Base-by-base conservation (phyloP, 1,284 basidiomycete species). In the Ustilago cynodontis region DNA sequence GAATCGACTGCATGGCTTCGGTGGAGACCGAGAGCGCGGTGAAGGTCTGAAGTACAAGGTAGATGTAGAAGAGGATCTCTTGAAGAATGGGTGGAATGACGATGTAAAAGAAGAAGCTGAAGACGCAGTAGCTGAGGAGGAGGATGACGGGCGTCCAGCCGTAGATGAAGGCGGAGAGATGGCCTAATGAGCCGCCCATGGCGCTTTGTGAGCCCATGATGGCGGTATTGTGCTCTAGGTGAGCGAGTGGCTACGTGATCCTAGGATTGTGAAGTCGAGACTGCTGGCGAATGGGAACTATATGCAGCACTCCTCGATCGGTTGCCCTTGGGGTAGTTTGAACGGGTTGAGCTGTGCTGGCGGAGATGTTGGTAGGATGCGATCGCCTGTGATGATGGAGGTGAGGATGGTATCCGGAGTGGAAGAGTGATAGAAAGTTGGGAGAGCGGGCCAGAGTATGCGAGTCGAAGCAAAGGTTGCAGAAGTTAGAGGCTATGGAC, bases 1-100 rank as follows among this genome's bases (percentile, higher is more conserved):
- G 63, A 43, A 82, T 72, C 14, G 73, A 75, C 39, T 79, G 77
- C 69, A 82, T 71, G 11, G 80, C 81, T 39, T 82, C 80, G 16
- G 79, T 70, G 22, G 77, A 69, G 2, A 82, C 81, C 9, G 77
- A 69, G 33, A 82, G 59, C 31, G 78, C 45, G 6, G 73, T 76
- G 45, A 83, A 51, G 16, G 81, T 83, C 45, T 83, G 80, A 6
- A 81, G 65, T 2, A 31, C 59, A 16, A 77, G 60, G 26, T 54
- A 80, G 35, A 74, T 61, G 65, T 78, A 82, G 67, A 79, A 82
- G 22, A 82, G 62, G 24, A 74, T 59, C 52, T 75, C 68, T 61
- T 79, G 77, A 18, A 72, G 56, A n/a, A 63, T 59, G 28, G 80
- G 58, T 47, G 81, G 77, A 31, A 79, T 74, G 58, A 74, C 66